A percentile compares a stretch with the other conserved stretches of the same genome.
These are phyloP conservation scores for Trichoderma sp. DNA, from an alignment of 2,329 filamentous ascomycete genomes.

Conservation along the genomic window DNA sequence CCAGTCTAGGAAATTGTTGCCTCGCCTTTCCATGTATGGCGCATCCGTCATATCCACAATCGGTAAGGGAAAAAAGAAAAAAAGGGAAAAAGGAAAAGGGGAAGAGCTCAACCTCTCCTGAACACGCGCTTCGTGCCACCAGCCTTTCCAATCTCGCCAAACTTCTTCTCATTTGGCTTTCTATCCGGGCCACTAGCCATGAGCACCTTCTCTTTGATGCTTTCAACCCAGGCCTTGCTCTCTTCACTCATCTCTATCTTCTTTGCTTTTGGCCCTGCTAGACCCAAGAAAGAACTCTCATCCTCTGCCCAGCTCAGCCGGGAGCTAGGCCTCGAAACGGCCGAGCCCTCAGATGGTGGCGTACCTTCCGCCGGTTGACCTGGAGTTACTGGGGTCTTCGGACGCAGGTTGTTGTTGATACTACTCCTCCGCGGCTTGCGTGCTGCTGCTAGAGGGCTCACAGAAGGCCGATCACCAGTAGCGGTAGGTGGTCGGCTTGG, in stretches of 20 bases:
- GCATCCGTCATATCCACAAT: neutral
- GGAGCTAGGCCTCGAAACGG: slow-evolving; percentile 54
- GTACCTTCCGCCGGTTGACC: slow-evolving; percentile 39
- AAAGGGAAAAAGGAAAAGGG: neutral
- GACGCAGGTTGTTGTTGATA: slow-evolving; percentile 34
- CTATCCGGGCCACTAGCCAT: slow-evolving; percentile 63
- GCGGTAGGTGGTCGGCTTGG: slow-evolving; percentile 45
- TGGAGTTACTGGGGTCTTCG: slow-evolving; percentile 47
- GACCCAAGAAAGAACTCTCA: slow-evolving; percentile 61
- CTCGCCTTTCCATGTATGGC: slow-evolving; percentile 1
- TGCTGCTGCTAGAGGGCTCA: slow-evolving; percentile 51
- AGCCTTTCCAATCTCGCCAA: slow-evolving; percentile 71
- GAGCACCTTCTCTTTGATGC: slow-evolving; percentile 77
- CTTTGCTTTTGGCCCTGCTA: slow-evolving; percentile 69
- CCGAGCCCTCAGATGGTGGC: slow-evolving; percentile 48
- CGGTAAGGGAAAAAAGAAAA: neutral
- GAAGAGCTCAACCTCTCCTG: slow-evolving; percentile 42
- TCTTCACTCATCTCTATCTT: slow-evolving; percentile 69
- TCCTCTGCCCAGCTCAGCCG: slow-evolving; percentile 60
- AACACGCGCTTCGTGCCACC: slow-evolving; percentile 74
- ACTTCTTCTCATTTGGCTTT: slow-evolving; percentile 40
- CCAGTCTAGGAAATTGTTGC: neutral
- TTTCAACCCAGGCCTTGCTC: slow-evolving; percentile 78
- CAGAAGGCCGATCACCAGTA: slow-evolving; percentile 40
- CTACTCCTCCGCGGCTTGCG: slow-evolving; percentile 55